Percentiles rank a stretch among this genome's conserved stretches.
phyloP scores from a whole-genome alignment of 163 green algal species.

The Trebouxiophyceae sp. region DNA sequence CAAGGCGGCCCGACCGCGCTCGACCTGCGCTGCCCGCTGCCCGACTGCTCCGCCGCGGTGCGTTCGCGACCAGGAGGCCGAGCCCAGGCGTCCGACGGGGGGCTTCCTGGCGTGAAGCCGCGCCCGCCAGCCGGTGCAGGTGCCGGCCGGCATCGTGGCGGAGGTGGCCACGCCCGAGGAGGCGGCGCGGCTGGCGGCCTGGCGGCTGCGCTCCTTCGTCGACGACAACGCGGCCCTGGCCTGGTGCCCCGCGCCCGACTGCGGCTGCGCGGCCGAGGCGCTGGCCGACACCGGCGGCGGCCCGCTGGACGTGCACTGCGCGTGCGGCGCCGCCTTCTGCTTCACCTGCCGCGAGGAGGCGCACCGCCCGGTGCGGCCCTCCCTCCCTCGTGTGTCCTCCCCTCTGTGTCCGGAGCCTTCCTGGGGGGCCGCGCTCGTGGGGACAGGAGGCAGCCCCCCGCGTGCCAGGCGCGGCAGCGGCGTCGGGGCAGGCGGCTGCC shows the following conservation, averaged over 20 bases:
- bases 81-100: no score
- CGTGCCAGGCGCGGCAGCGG: no score
- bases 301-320: slow-evolving; percentile 80
- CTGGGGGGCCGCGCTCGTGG: no score
- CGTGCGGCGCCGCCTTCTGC: slow-evolving; percentile 81
- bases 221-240: slow-evolving; percentile 76
- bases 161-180: no score
- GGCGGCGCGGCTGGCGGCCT: no score
- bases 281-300: slow-evolving; percentile 40
- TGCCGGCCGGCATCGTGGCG: slow-evolving; percentile 51
- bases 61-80: no score
- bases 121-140: no score
- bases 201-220: slow-evolving; percentile 83
- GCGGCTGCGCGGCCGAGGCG: slow-evolving; percentile 63
- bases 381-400: background rate
- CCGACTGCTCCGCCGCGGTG: no score
- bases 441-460: no score
- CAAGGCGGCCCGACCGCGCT: slow-evolving; percentile 60
- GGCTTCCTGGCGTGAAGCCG: no score
- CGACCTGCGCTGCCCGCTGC: slow-evolving; percentile 82
- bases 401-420: no score
- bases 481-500: no score
- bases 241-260: slow-evolving; percentile 69
- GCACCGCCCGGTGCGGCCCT: slow-evolving; percentile 77
- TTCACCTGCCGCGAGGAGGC: slow-evolving; percentile 94